Evolutionary conservation across 1,139 yeast species (phyloP).

Genomic region (Yamadazyma dushanensis): DNA sequence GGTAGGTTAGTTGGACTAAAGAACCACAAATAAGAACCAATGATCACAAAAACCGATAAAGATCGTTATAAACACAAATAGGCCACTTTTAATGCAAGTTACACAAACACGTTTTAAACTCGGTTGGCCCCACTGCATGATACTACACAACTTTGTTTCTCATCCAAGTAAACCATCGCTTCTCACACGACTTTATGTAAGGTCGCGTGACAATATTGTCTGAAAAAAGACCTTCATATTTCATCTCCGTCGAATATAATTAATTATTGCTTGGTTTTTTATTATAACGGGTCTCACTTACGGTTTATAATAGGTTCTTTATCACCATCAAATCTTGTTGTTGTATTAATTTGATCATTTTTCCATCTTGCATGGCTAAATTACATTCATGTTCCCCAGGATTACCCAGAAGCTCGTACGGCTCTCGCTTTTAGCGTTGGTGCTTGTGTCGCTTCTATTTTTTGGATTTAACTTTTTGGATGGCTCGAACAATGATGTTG

Average conservation of each 20-base stretch:
- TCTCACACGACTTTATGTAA: not conserved
- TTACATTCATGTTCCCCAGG: slow-evolving; percentile 4
- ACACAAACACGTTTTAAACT: not conserved
- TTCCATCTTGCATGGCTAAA: not conserved
- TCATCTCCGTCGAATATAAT: no score
- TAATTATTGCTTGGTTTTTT: no score
- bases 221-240: no score
- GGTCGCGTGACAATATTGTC: not conserved
- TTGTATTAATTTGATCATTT: not conserved
- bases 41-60: no score
- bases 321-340: not conserved
- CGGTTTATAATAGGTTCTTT: no score
- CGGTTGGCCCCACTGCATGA: not conserved
- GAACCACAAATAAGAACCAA: no score
- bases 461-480: not conserved
- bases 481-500: not conserved
- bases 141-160: not conserved
- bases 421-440: not conserved
- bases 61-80: no score
- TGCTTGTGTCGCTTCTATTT: not conserved
- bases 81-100: no score
- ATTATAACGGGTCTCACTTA: no score
- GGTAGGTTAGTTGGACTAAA: no score
- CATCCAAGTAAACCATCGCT: not conserved
- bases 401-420: slow-evolving; percentile 1